Evolutionary conservation across 1,139 yeast genomes (phyloP).

Genomic region (Suhomyces guaymorum): DNA sequence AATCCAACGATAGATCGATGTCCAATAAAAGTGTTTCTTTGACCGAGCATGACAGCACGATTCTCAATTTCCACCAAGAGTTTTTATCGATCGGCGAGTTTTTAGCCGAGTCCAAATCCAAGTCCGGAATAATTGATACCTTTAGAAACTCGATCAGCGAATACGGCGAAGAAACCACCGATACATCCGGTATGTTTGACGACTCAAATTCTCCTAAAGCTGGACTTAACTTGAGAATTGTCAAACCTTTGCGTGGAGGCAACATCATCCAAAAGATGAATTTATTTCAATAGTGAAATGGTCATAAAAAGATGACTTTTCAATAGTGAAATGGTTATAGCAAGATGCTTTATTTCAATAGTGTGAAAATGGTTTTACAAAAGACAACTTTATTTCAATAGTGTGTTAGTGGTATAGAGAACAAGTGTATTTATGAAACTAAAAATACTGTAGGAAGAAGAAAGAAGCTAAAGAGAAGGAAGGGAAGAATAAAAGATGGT

Average conservation of each 20-base stretch:
- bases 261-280: conserved; percentile 20
- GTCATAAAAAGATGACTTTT: too few species aligned
- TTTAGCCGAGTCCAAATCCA: conserved; percentile 18
- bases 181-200: conserved; percentile 23
- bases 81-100: conserved; percentile 18
- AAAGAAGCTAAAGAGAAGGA: too few species aligned
- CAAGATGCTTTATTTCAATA: too few species aligned
- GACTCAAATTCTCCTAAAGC: conserved; percentile 32
- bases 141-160: conserved; percentile 15
- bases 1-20: conserved; percentile 8
- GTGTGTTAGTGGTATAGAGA: too few species aligned
- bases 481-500: too few species aligned
- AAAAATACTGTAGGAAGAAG: too few species aligned
- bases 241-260: conserved; percentile 70
- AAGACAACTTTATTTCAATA: too few species aligned
- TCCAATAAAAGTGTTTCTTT: conserved; percentile 11
- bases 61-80: conserved; percentile 21
- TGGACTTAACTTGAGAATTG: conserved; percentile 58
- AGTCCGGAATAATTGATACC: conserved; percentile 15
- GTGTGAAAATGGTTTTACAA: too few species aligned
- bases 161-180: conserved; percentile 17
- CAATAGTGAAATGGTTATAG: too few species aligned
- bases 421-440: too few species aligned
- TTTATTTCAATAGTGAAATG: conserved; percentile 14
- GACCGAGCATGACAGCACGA: conserved; percentile 13